Evolutionary conservation across 2,329 filamentous ascomycete genomes (phyloP), one percentile per base, ranked within the genome.

Genomic region (Epichloe brachyelytri): DNA sequence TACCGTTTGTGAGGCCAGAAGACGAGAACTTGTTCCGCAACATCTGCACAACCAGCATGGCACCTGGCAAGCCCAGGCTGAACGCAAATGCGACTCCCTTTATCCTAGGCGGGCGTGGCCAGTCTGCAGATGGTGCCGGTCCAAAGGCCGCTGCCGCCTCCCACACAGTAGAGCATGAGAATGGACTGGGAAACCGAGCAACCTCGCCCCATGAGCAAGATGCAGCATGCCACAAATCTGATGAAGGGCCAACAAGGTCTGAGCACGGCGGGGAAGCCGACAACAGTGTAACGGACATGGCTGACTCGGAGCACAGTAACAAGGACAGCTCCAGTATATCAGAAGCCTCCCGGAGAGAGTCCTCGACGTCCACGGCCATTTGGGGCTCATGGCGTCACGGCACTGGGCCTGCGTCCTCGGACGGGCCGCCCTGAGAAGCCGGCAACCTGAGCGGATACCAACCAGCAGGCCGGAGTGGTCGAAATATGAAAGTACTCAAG

Each of bases 1-100:
- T 98, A 36, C 93, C 93, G 2, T 85, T 98, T 57, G 89, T 95
- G 40, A 82, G 93, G 30, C 93, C 93, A 0, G 93, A 97, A 65
- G 85, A 95, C 59, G 88, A 95, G 51, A 75, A 73, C 3, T 70
- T 81, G 0, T 97, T 94, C 71, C 93, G 86, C 59, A 79, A 83
- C 58, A 75, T 97, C 46, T 80, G 73, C 59, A 89, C 85, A 2
- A 74, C 75, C 41, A 77, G 75, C 52, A 55, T 75, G n/a, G 54
- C 70, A 8, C 73, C 76, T 0, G 78, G 76, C 54, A 80, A 73
- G 61, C 74, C 75, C 8, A 80, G 77, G 56, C 67, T 83, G 30
- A 83, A 84, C 37, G 78, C 78, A 22, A 71, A 62, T 36, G 70
- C 70, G 3, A 60, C 68, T 0, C 71, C 71, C 3, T 73, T 73